Conservation (phyloP, 306 rosid species). For the Rosa persica region DNA sequence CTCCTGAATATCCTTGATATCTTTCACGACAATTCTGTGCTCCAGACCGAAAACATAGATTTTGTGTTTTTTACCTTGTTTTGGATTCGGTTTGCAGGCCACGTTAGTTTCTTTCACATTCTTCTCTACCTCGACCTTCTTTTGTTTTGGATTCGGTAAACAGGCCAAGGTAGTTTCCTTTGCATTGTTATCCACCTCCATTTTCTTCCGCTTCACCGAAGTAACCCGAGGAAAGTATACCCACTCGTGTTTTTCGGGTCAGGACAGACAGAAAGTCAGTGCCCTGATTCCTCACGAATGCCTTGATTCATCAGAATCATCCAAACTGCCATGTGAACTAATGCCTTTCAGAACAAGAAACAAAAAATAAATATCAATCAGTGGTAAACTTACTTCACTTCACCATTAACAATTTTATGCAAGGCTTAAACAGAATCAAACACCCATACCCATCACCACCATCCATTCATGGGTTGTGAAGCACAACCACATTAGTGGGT, state of each 20-base stretch:
- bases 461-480: not conserved
- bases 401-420: not conserved
- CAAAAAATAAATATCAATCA: not conserved
- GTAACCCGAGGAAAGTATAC: not conserved
- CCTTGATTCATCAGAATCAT: not conserved
- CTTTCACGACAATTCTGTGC: not conserved
- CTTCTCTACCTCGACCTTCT: not conserved
- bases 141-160: not conserved
- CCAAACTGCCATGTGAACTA: slow-evolving; percentile 8
- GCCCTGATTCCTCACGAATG: not conserved
- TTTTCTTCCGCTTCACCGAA: not conserved
- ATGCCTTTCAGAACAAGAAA: slow-evolving; percentile 2
- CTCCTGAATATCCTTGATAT: slow-evolving; percentile 19
- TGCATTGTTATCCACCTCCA: slow-evolving; percentile 8
- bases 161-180: not conserved
- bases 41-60: slow-evolving; percentile 3
- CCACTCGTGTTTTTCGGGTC: not conserved
- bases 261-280: slow-evolving; percentile 5
- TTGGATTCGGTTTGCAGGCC: not conserved
- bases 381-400: not conserved
- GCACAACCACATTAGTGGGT: not conserved
- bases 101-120: not conserved
- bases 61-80: not conserved
- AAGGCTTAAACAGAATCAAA: not conserved
- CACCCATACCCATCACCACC: not conserved